Conservation (phyloP, 2,329 filamentous ascomycete genomes). For the Xylaria polymorpha region DNA sequence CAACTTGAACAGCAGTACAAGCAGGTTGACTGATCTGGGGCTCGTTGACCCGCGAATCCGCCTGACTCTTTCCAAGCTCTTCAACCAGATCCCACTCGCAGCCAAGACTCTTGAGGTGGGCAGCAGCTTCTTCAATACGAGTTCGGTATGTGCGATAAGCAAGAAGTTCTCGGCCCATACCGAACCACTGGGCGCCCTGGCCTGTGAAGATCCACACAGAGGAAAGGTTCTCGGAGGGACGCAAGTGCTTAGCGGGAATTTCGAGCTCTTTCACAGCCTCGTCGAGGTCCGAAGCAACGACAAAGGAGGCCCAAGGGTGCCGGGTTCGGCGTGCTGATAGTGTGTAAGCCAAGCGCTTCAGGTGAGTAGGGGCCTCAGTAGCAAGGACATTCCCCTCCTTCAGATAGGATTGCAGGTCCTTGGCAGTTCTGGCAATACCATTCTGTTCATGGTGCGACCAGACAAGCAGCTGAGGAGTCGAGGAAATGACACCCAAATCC, state of each 20-base stretch:
- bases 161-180: slow-evolving; percentile 50
- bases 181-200: slow-evolving; percentile 49
- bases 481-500: slow-evolving; percentile 41
- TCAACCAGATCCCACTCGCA: slow-evolving; percentile 47
- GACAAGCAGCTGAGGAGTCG: slow-evolving; percentile 45
- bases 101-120: slow-evolving; percentile 43
- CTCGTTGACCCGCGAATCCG: slow-evolving; percentile 45
- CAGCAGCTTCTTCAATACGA: slow-evolving; percentile 45
- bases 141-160: slow-evolving; percentile 45
- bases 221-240: slow-evolving; percentile 40
- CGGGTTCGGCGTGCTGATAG: slow-evolving; percentile 44
- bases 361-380: slow-evolving; percentile 39
- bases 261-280: slow-evolving; percentile 42
- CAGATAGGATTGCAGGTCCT: slow-evolving; percentile 43
- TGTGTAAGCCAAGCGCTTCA: slow-evolving; percentile 45
- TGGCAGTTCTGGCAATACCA: slow-evolving; percentile 43
- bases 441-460: slow-evolving; percentile 48
- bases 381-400: slow-evolving; percentile 39
- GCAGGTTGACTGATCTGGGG: slow-evolving; percentile 48
- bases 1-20: slow-evolving; percentile 47
- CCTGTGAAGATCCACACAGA: slow-evolving; percentile 48
- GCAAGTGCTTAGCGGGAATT: slow-evolving; percentile 43
- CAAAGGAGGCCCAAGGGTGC: slow-evolving; percentile 45
- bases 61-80: slow-evolving; percentile 42
- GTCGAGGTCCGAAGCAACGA: slow-evolving; percentile 43